These are phyloP conservation scores for Parasarocladium wereldwijsianum DNA, from an alignment of 2,329 filamentous ascomycete species.

Conservation along the genomic window DNA sequence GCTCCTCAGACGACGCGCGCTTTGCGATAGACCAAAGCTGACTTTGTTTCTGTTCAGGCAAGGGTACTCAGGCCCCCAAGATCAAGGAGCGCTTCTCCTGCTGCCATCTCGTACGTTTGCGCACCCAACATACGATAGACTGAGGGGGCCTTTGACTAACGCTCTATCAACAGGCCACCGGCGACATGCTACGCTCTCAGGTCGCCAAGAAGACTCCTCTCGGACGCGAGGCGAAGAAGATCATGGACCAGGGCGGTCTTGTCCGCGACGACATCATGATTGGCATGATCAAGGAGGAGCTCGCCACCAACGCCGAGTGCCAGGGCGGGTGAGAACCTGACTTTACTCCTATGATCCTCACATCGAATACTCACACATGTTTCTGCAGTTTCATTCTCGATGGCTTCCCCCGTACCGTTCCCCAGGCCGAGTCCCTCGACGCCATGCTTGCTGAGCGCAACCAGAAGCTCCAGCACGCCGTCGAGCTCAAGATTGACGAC, in stretches of 20 bases:
- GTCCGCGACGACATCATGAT: constrained; percentile 99
- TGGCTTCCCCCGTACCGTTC: constrained; percentile 92
- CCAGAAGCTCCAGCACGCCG: constrained; percentile 82
- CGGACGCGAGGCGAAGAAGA: constrained; percentile 97
- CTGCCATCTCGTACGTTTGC: constrained; percentile 72
- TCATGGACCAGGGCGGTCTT: constrained; percentile 96
- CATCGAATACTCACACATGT: constrained; percentile 2
- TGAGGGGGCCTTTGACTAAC: not conserved
- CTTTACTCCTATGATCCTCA: constrained; percentile 3
- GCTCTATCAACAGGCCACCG: constrained; percentile 55
- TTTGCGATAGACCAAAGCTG: constrained; percentile 1
- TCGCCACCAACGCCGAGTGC: constrained; percentile 89
- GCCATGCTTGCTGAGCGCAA: constrained; percentile 68
- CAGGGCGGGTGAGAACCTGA: constrained; percentile 61
- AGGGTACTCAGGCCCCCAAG: constrained; percentile 94
- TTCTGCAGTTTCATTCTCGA: constrained; percentile 82
- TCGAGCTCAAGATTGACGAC: constrained; percentile 96
- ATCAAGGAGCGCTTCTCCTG: constrained; percentile 97
- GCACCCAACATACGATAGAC: not conserved
- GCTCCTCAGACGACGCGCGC: constrained; percentile 9
- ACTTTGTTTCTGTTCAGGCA: constrained; percentile 45
- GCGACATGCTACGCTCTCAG: constrained; percentile 97
- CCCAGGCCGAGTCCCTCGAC: constrained; percentile 89
- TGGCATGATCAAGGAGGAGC: constrained; percentile 97
- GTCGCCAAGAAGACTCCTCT: constrained; percentile 94